phyloP scores from a whole-genome alignment of 305 asterid genomes.

The Solanum hybrid region DNA sequence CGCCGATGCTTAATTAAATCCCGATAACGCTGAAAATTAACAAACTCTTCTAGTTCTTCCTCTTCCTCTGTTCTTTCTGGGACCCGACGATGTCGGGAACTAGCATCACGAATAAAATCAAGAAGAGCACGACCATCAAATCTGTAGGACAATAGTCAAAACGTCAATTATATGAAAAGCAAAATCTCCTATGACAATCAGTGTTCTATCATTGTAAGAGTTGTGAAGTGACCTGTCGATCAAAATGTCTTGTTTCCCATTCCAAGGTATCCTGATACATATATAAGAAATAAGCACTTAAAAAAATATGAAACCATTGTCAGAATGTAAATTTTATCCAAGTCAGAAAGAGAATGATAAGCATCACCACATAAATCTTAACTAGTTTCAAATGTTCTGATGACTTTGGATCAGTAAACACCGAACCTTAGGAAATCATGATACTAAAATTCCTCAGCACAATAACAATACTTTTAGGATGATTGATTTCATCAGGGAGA shows the following conservation, averaged over 20 bases:
- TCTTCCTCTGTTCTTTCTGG: slow-evolving; percentile 87
- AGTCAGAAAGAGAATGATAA: neutral
- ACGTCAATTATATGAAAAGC: neutral
- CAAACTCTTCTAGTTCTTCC: slow-evolving; percentile 98
- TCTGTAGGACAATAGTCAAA: slow-evolving; percentile 33
- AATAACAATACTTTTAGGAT: neutral
- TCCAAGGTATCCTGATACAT: slow-evolving; percentile 93
- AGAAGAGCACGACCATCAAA: slow-evolving; percentile 98
- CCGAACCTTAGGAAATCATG: neutral
- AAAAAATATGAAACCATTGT: neutral
- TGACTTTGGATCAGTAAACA: neutral
- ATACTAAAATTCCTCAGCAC: neutral
- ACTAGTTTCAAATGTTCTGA: neutral
- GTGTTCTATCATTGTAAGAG: neutral
- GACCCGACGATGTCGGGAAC: slow-evolving; percentile 48
- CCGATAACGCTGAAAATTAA: slow-evolving; percentile 99
- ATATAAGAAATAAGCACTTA: neutral
- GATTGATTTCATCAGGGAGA: neutral
- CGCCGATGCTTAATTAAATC: slow-evolving; percentile 99
- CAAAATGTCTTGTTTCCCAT: slow-evolving; percentile 84
- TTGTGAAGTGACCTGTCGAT: slow-evolving; percentile 61
- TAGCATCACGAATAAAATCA: slow-evolving; percentile 82
- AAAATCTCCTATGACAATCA: slow-evolving; percentile 8
- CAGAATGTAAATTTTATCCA: neutral
- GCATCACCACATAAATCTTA: neutral